Base-by-base conservation (phyloP, 176 grass and related monocot species). In the Avena eriantha region DNA sequence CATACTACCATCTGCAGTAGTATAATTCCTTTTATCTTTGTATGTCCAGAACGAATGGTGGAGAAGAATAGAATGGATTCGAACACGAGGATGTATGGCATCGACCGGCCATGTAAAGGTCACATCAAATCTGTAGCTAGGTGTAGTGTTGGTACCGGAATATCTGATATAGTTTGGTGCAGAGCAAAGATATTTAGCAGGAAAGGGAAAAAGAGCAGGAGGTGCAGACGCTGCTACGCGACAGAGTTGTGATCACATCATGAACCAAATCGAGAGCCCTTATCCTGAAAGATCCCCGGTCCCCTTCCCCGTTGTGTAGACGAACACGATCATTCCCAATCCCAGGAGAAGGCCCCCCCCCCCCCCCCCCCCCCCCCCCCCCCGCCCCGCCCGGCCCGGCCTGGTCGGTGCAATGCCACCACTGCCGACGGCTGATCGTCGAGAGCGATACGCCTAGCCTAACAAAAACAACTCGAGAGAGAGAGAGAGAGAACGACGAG, bases 271-370 rank as follows among this genome's bases (percentile, higher is more conserved):
- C 85, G 73, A 57, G 89, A n/a, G 9, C 18, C 76, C 81, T 84
- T 84, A 91, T 91, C 89, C 76, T 66, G 18, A 91, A 91, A 84
- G 89, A 87, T 87, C 74, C 26, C 66, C 53, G 80, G 85, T 87
- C 76, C 85, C 89, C 89, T 84, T 87, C 85, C 81, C 81, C 17
- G 76, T 35, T 45, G 74, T 65, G 47, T 43, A 75, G 74, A 61
- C 15, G 45, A 13, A 60, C 29, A 41, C 39, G 39, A 41, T 41
- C 39, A 41, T 41, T 41, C 39, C 39, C 54, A 26, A 71, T 41
- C 88, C 71, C 10, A 69, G 64, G 41, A 35, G 53, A 70, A 76
- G 21, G 68, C 82, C n/a, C n/a, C n/a, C n/a, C n/a, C n/a, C n/a
- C n/a, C n/a, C n/a, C n/a, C n/a, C n/a, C n/a, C n/a, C n/a, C n/a